Evolutionary conservation across 371 early-diverging fungal genomes (phyloP).

Genomic region (Apophysomyces variabilis): DNA sequence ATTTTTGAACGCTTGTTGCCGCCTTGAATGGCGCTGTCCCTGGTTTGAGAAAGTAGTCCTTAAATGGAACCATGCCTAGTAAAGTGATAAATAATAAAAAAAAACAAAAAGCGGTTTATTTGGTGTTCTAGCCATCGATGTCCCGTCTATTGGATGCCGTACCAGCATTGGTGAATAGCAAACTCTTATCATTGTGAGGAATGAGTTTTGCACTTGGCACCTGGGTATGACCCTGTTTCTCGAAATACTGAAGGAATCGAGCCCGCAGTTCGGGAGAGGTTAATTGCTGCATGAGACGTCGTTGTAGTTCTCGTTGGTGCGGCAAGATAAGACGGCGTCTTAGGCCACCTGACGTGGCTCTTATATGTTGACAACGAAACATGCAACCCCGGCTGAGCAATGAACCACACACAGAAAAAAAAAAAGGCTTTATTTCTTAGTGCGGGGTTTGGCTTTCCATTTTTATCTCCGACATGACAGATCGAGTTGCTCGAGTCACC

Average conservation of each 20-base stretch:
- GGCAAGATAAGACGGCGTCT: neutral
- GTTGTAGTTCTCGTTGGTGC: slow-evolving; percentile 9
- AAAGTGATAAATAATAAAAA: neutral
- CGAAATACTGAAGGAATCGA: slow-evolving; percentile 59
- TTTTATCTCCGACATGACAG: neutral
- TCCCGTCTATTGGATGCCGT: neutral
- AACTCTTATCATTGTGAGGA: slow-evolving; percentile 72
- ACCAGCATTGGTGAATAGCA: slow-evolving; percentile 83
- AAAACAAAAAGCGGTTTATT: neutral
- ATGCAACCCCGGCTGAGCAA: neutral
- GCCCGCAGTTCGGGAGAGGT: slow-evolving; percentile 55
- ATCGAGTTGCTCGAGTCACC: neutral
- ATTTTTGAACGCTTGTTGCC: slow-evolving; percentile 74
- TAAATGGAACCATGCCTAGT: slow-evolving; percentile 80
- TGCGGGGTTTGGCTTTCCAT: slow-evolving; percentile 13
- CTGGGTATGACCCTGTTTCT: slow-evolving; percentile 47
- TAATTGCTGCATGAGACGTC: slow-evolving; percentile 33
- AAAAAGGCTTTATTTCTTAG: neutral
- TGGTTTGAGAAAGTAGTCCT: slow-evolving; percentile 73
- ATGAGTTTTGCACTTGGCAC: slow-evolving; percentile 64
- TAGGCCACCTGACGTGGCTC: slow-evolving; percentile 2
- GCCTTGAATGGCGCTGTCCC: slow-evolving; percentile 61
- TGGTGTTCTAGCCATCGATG: neutral
- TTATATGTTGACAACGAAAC: neutral
- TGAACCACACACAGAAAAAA: too few species aligned